phyloP scores from a whole-genome alignment of 306 rosid species.

The Rosa rugosa region DNA sequence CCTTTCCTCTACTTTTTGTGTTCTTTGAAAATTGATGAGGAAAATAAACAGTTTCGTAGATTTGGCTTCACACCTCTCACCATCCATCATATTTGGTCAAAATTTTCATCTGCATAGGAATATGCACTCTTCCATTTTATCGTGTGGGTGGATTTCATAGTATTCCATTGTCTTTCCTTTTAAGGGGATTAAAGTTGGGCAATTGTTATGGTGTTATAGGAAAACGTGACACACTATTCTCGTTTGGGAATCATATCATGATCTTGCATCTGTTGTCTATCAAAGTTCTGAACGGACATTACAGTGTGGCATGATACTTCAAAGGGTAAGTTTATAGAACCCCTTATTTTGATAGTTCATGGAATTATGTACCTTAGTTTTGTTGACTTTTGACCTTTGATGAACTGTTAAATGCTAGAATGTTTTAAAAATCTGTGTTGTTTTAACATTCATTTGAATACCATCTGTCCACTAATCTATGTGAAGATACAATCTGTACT shows the following conservation, averaged over 20 bases:
- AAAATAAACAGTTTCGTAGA: neutral
- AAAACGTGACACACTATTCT: neutral
- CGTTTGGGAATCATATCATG: too few relatives aligned
- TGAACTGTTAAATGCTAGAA: neutral
- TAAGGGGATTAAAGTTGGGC: constrained; percentile 2
- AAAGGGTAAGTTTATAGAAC: neutral
- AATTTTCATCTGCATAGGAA: neutral
- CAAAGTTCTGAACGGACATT: neutral
- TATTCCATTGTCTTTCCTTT: neutral
- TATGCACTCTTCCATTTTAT: neutral
- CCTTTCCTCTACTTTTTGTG: too few relatives aligned
- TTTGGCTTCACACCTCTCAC: neutral
- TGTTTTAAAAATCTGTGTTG: neutral
- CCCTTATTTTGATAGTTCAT: neutral
- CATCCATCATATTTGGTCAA: neutral
- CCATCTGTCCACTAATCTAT: neutral
- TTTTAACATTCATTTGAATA: neutral
- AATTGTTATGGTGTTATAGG: neutral
- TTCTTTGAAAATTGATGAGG: neutral
- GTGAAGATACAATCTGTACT: neutral
- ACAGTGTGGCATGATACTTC: neutral
- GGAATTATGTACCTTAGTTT: neutral
- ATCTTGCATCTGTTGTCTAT: neutral
- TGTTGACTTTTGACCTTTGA: neutral
- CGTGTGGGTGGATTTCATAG: neutral